These are phyloP conservation scores for Dissophora ornata DNA, from an alignment of 192 early-diverging fungal species.

Conservation along the genomic window DNA sequence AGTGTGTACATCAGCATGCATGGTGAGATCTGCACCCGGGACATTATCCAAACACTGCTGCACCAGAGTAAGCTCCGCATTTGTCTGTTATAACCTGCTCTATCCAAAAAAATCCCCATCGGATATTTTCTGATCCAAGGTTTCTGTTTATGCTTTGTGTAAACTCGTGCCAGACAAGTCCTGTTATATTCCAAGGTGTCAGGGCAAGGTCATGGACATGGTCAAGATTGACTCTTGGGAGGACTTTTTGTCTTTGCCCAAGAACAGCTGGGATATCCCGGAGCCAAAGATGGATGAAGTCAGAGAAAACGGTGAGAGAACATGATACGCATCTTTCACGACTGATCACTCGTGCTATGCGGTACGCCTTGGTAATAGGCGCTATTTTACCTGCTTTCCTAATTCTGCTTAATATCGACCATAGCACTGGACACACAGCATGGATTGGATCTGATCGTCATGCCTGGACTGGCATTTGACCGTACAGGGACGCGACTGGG, in stretches of 20 bases:
- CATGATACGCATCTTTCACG: neutral
- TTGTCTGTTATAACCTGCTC: no score
- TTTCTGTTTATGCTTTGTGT: neutral
- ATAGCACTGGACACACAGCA: constrained; percentile 59
- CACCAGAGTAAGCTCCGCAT: constrained; percentile 47
- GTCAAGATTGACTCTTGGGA: constrained; percentile 68
- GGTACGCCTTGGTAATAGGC: neutral
- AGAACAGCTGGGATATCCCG: constrained; percentile 76
- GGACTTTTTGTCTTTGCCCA: constrained; percentile 68
- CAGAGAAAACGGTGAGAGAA: constrained; percentile 64
- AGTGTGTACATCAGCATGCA: constrained; percentile 68
- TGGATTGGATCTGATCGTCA: constrained; percentile 70
- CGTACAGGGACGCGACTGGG: constrained; percentile 65
- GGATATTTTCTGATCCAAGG: no score
- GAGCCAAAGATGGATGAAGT: constrained; percentile 65
- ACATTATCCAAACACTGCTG: constrained; percentile 61
- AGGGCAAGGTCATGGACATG: constrained; percentile 70
- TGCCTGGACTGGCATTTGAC: constrained; percentile 75
- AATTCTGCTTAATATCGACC: neutral
- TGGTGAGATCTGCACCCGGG: constrained; percentile 60
- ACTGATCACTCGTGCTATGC: no score
- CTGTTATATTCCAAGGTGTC: constrained; percentile 67
- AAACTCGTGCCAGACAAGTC: constrained; percentile 59
- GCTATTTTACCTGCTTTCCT: neutral
- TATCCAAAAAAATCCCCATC: neutral